Evolutionary conservation across 2,329 filamentous ascomycete genomes (phyloP).

Genomic region (Cladophialophora carrionii): DNA sequence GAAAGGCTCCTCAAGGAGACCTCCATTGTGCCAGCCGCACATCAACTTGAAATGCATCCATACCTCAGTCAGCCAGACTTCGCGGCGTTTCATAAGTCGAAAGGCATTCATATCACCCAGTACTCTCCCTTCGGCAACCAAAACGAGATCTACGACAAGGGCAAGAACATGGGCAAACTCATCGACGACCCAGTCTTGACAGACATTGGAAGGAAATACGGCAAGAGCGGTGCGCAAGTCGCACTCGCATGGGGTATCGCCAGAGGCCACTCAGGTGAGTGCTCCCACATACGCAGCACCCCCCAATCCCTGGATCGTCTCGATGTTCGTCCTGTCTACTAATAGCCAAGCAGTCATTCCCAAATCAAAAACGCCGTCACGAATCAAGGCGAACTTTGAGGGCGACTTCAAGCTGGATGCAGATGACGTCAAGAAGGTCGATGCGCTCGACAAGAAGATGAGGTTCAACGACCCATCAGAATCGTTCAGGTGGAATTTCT

Average conservation of each 20-base stretch:
- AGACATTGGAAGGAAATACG: slow-evolving; percentile 58
- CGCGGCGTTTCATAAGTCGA: slow-evolving; percentile 53
- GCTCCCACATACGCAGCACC: not conserved
- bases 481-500: slow-evolving; percentile 63
- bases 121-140: slow-evolving; percentile 61
- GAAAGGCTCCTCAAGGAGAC: slow-evolving; percentile 52
- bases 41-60: slow-evolving; percentile 59
- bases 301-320: not conserved
- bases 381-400: slow-evolving; percentile 51
- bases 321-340: not conserved
- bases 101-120: slow-evolving; percentile 59
- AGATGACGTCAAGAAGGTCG: slow-evolving; percentile 62
- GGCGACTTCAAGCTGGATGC: slow-evolving; percentile 62
- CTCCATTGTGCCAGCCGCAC: slow-evolving; percentile 52
- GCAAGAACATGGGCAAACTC: slow-evolving; percentile 52
- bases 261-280: slow-evolving; percentile 49
- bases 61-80: slow-evolving; percentile 58
- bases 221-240: slow-evolving; percentile 56
- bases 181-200: slow-evolving; percentile 57
- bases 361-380: slow-evolving; percentile 45
- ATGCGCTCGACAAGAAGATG: slow-evolving; percentile 61
- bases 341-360: slow-evolving; percentile 47
- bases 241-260: slow-evolving; percentile 60
- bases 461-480: slow-evolving; percentile 64
- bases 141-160: slow-evolving; percentile 54